phyloP scores from a whole-genome alignment of 768 basidiomycete species.

The Leccinum fibrillosum region DNA sequence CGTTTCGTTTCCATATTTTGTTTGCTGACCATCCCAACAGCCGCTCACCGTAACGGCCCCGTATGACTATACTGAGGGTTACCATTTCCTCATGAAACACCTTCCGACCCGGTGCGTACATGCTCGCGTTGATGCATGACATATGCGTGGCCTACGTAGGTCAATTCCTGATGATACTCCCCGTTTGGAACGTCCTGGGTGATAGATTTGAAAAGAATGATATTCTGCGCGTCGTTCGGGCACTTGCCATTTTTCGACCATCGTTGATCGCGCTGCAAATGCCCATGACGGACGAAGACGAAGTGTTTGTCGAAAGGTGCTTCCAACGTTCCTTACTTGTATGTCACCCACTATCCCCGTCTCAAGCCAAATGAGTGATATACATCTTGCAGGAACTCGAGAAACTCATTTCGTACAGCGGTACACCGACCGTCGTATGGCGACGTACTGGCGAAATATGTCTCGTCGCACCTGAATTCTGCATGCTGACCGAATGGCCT shows the following conservation, averaged over 20 bases:
- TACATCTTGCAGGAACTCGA: conserved; percentile 74
- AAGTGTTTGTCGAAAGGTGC: conserved; percentile 93
- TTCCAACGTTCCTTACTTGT: conserved; percentile 93
- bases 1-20: conserved; percentile 23
- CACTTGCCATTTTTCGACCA: conserved; percentile 93
- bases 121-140: conserved; percentile 31
- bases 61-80: conserved; percentile 95
- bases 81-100: conserved; percentile 96
- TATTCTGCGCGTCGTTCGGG: conserved; percentile 89
- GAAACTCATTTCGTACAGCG: conserved; percentile 94
- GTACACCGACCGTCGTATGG: conserved; percentile 98
- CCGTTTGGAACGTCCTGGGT: conserved; percentile 28
- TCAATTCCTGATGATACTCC: conserved; percentile 34
- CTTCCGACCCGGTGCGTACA: conserved; percentile 72
- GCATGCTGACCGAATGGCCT: conserved; percentile 88
- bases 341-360: conserved; percentile 20
- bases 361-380: background rate
- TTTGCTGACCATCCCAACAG: conserved; percentile 57
- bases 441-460: conserved; percentile 97
- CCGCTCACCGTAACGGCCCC: conserved; percentile 63
- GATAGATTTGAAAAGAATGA: conserved; percentile 94
- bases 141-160: conserved; percentile 41
- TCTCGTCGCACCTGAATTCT: conserved; percentile 94
- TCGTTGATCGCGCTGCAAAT: conserved; percentile 97
- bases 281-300: conserved; percentile 95